Base-by-base conservation (phyloP, 75 land plant species). In the Azolla pinnata region DNA sequence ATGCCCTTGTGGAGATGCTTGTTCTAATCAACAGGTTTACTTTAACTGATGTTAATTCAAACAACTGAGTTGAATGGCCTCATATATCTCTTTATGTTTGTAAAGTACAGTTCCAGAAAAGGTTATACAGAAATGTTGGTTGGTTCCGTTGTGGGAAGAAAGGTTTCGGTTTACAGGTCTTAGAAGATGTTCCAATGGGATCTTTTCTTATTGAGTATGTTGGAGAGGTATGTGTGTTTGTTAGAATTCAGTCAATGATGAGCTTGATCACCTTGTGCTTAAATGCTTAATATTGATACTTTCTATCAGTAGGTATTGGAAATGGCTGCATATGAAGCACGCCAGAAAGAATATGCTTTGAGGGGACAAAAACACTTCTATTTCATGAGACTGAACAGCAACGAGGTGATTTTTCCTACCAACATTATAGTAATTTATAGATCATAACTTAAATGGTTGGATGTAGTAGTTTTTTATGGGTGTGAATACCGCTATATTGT, bases 161-260 rank as follows among this genome's bases (percentile, higher is more conserved):
- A 54, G 95, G 97, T 20, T 75, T 70, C 75, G 97, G 93, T 2
- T 66, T 92, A 31, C 72, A 76, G 60, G 61, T 67, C 27, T 69
- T 56, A 40, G 84, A 88, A 63, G 63, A 84, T 72, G 67, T 82
- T 31, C 32, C 73, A 1, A 60, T 67, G 55, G 97, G 88, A 17
- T 42, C 74, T 19, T 92, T 92, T 70, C 71, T 92, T 29, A 92
- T 92, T 74, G 97, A 92, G 64, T 92, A 92, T 73, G 89, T 92
- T 61, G 97, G 97, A 59, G 97, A 92, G 97, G 97, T 92, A 56
- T 52, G 44, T 66, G 35, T 8, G 24, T 25, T 26, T 26, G 3
- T 2, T 23, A 3, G 29, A 24, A 25, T 52, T 2, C 9, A 52
- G 24, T n/a, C n/a, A n/a, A n/a, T n/a, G n/a, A n/a, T n/a, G n/a